phyloP scores from a whole-genome alignment of 192 early-diverging fungal species.

The Neocallimastix lanati region DNA sequence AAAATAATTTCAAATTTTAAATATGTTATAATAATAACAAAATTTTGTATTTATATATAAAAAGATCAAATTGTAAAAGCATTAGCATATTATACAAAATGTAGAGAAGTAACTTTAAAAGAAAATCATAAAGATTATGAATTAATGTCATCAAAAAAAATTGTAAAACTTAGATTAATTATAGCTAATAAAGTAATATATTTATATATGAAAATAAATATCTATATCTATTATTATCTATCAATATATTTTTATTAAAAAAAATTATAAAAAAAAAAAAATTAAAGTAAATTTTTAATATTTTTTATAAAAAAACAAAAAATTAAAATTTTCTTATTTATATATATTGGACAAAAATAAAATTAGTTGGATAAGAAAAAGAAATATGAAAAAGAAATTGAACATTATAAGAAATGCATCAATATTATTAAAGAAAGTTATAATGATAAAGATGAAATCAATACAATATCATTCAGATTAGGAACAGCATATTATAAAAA shows the following conservation, averaged over 20 bases:
- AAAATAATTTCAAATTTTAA: no score
- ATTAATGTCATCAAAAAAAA: not conserved
- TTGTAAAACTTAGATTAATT: not conserved
- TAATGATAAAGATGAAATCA: not conserved
- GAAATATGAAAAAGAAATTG: not conserved
- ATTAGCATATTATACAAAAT: not conserved
- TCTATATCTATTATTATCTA: no score
- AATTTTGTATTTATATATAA: no score
- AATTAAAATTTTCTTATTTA: no score
- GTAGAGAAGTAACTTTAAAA: not conserved
- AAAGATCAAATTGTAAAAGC: not conserved
- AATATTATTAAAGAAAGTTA: not conserved
- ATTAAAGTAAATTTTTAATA: no score
- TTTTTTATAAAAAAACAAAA: no score
- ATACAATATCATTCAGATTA: not conserved
- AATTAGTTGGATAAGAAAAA: not conserved
- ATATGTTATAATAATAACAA: no score
- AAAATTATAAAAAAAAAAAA: not conserved
- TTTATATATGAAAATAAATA: no score
- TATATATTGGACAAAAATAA: not conserved
- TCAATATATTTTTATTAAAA: no score
- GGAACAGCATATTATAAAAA: not conserved
- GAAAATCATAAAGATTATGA: not conserved
- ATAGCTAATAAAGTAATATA: not conserved
- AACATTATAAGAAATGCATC: not conserved